Conservation (phyloP, 108 stramenopile species). For the Pseudonitzschia delicatissima region DNA sequence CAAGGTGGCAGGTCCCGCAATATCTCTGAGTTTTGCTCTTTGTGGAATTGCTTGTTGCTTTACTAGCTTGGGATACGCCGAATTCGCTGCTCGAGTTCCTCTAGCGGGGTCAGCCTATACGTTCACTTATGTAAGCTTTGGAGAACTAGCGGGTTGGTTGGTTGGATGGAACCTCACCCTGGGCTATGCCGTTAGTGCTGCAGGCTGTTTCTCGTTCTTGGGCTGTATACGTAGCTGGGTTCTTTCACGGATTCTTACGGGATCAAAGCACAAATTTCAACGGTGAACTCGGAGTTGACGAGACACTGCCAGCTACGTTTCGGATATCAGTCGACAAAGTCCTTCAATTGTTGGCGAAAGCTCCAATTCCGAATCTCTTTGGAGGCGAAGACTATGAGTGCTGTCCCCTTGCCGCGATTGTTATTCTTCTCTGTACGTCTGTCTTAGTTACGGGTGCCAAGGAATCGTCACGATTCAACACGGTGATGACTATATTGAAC, state of each 20-base stretch:
- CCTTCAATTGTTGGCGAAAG: conserved; percentile 10
- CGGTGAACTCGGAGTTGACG: neutral
- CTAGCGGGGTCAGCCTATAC: conserved; percentile 59
- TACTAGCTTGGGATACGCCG: conserved; percentile 51
- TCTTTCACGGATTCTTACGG: conserved; percentile 25
- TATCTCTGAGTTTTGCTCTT: conserved; percentile 44
- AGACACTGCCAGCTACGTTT: neutral
- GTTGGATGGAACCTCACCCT: conserved; percentile 64
- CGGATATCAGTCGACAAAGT: neutral
- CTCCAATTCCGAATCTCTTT: conserved; percentile 1
- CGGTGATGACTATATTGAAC: conserved; percentile 52
- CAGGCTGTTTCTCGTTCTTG: conserved; percentile 53
- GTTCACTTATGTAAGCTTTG: conserved; percentile 55
- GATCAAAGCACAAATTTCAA: neutral
- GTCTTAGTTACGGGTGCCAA: conserved; percentile 49
- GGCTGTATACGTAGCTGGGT: conserved; percentile 46
- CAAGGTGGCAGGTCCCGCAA: conserved; percentile 47
- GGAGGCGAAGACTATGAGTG: conserved; percentile 29
- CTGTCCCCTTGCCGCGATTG: conserved; percentile 42
- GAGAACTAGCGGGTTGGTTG: conserved; percentile 55
- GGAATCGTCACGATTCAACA: conserved; percentile 51
- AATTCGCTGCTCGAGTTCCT: conserved; percentile 54
- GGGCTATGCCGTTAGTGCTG: conserved; percentile 51
- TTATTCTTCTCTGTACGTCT: conserved; percentile 43
- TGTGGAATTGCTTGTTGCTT: conserved; percentile 52